Base-by-base conservation (phyloP, 441 rosid genomes). In the Adansonia rubrostipa region DNA sequence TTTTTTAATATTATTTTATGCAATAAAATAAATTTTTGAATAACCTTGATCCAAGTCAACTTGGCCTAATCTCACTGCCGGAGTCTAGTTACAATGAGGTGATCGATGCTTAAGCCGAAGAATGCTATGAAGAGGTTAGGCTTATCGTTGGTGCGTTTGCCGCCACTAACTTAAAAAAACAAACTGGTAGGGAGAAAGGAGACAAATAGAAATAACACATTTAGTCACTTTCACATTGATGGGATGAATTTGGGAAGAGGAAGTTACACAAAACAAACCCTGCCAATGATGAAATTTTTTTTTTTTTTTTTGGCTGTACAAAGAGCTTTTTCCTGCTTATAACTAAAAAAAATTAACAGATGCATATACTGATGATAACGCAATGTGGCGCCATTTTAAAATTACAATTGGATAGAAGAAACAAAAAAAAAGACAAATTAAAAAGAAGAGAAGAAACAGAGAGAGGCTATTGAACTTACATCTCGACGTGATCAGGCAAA, bases 401-500 rank as follows among this genome's bases (percentile, higher is more conserved):
- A 73, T 57, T 74, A 57, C 56, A 74, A 61, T 62, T 22, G 40
- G 66, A 14, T 44, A 60, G 56, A 53, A 50, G n/a, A 65, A 42
- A 7, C 17, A 17, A 17, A 62, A 44, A 61, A 36, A 0, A 64
- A 11, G 33, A 28, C 33, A 33, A 11, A 62, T 71, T 53, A 71
- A 71, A 28, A 15, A n/a, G 9, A 71, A 11, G 24, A 19, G 1
- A 24, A 44, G 22, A 40, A 19, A 36, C 15, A 53, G 10, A 15
- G 24, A 48, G 9, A 48, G 50, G 62, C 53, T 71, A 56, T 71
- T 42, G 14, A 56, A 73, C 79, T 81, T 73, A 40, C 79, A 77
- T 79, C 62, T 68, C 56, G 28, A 70, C 76, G 82, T 79, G 53
- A 80, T 78, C 83, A 82, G 47, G 64, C 54, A 77, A 62, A 77